Evolutionary conservation across 805 yeast species (phyloP), one percentile per base, ranked within the genome.

Genomic region (Metschnikowia aberdeeniae): DNA sequence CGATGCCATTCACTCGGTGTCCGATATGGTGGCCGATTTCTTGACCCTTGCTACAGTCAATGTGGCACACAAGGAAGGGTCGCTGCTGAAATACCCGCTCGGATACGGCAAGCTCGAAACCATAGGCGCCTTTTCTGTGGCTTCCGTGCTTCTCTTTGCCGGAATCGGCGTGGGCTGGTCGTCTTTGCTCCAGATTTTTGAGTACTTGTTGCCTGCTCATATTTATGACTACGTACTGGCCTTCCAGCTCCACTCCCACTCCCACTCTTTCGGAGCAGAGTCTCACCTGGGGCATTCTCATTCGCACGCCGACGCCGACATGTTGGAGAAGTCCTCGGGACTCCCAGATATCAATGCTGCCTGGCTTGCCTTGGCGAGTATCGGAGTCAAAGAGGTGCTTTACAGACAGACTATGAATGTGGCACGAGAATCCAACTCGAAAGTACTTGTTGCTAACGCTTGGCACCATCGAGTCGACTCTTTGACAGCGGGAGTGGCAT

Each of bases 391-490:
- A 61, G 99, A 93, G 64, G 80, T 95, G 78, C 79, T 93, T 34
- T 93, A 80, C 66, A 80, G 80, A 47, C 86, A 88, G 10, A 93
- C 99, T 0, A 76, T 83, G 66, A 80, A 81, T 49, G 81, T 93
- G 19, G 99, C 97, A 1, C 72, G 73, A 40, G 71, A 77, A 49
- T 77, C 88, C 26, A 86, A 87, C 59, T 89, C 97, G 0, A 88
- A 89, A 51, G 98, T 93, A 3, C 73, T 93, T 39, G 81, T 88
- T 40, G 99, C 99, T 4, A 93, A 93, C 60, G 99, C 99, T 3
- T 93, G 99, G 98, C 99, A 93, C 63, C 99, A 93, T 61, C 76
- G 99, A 51, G 93, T 92, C 9, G 99, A 93, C 61, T 85, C 96
- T 0, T 63, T 93, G 55, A 95, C 98, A 1, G 88, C 97, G 0